phyloP scores from a whole-genome alignment of 257 asterid species.

The Plantago elongata region DNA sequence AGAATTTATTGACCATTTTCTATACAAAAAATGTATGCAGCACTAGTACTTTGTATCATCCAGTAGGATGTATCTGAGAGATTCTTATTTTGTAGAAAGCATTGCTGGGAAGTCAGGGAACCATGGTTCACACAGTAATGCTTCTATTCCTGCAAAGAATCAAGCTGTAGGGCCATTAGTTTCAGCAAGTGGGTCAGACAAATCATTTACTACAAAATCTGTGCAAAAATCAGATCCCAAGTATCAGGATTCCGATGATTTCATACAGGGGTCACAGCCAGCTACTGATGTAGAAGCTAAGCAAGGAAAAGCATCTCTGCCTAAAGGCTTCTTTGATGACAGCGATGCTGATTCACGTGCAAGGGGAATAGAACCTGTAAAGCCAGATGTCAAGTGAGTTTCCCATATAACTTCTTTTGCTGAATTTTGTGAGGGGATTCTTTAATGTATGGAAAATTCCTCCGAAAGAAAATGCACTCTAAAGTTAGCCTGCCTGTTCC shows the following conservation, averaged over 20 bases:
- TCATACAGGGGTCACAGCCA: conserved; percentile 24
- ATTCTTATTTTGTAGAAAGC: conserved; percentile 24
- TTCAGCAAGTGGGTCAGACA: conserved; percentile 30
- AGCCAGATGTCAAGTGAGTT: conserved; percentile 87
- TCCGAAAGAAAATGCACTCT: too few species aligned
- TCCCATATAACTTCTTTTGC: not conserved
- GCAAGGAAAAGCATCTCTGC: conserved; percentile 72
- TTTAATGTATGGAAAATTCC: not conserved
- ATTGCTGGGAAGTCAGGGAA: conserved; percentile 26
- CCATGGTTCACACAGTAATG: conserved; percentile 24
- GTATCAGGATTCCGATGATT: too few species aligned
- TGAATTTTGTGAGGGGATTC: not conserved
- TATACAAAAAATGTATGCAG: not conserved
- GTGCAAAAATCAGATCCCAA: too few species aligned
- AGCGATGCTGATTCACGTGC: conserved; percentile 94
- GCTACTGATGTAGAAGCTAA: conserved; percentile 43
- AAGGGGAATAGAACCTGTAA: conserved; percentile 79
- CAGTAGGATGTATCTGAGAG: conserved; percentile 14
- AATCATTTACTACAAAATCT: conserved; percentile 16
- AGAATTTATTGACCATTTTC: not conserved
- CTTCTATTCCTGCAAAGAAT: conserved; percentile 30
- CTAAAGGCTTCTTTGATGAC: conserved; percentile 87
- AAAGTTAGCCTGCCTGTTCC: too few species aligned
- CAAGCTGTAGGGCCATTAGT: conserved; percentile 30
- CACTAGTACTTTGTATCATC: not conserved